Evolutionary conservation across 75 land plant genomes (phyloP).

Genomic region (Isoetes taiwanensis): DNA sequence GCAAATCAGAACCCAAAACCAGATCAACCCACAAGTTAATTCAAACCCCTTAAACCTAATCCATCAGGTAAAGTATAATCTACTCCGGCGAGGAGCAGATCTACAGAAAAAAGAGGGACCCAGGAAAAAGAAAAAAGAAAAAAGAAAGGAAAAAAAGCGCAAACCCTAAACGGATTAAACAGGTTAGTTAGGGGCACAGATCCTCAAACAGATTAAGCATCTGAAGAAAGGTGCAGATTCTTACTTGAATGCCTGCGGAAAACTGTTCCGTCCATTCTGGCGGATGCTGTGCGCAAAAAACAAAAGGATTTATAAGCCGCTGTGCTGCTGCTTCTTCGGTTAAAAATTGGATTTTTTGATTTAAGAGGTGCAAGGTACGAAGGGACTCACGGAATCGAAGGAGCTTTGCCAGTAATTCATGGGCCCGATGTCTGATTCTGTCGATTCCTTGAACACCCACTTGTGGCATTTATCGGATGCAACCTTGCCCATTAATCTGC

Average conservation of each 20-base stretch:
- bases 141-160: not conserved
- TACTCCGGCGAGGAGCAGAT: not conserved
- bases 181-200: too few relatives aligned
- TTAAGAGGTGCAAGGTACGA: too few relatives aligned
- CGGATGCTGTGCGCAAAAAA: conserved; percentile 44
- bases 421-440: conserved; percentile 66
- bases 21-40: too few relatives aligned
- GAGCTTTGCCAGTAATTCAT: conserved; percentile 97
- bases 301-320: not conserved
- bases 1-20: not conserved
- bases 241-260: conserved; percentile 77
- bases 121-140: not conserved
- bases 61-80: not conserved
- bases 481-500: conserved; percentile 75
- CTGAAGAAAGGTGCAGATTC: not conserved
- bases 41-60: conserved; percentile 1
- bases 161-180: not conserved
- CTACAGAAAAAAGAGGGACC: not conserved
- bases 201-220: too few relatives aligned
- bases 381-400: conserved; percentile 73
- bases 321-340: not conserved
- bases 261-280: conserved; percentile 93
- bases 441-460: conserved; percentile 93
- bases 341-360: not conserved
- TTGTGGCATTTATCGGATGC: conserved; percentile 97